Base-by-base conservation (phyloP, 345 rosid genomes). In the Brassica juncea region DNA sequence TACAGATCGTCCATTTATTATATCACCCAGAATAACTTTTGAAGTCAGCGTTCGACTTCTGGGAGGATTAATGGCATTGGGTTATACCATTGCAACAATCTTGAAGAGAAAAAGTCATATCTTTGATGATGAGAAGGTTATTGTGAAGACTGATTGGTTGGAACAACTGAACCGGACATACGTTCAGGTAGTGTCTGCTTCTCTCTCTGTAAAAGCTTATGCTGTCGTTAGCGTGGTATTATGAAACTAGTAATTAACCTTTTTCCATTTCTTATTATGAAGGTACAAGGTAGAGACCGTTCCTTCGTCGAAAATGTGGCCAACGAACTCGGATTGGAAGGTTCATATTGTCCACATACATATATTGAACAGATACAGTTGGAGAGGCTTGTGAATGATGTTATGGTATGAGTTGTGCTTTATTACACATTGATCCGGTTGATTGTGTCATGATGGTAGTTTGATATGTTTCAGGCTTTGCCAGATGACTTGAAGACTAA, bases 251-350 rank as follows among this genome's bases (percentile, higher is more conserved):
- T 19, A 55, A 37, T 70, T 15, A 70, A 3, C 7, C 4, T 10
- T 64, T 75, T 35, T 27, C 47, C 49, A 60, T 68, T 7, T 82
- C 60, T 37, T 37, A 57, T 42, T 52, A 57, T 77, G 59, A 85
- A 94, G 99, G 99, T 94, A 74, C 99, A 94, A 94, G 99, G 99
- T 49, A 84, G 83, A 86, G 99, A 92, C 77, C 98, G 99, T n/a
- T 68, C 78, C 15, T 86, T 82, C 12, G 92, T 94, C 23, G 86
- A 89, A 81, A 77, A 61, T 76, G 87, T 91, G 34, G 97, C 91
- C 6, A 94, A 90, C 80, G 87, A 88, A 82, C 90, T 95, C 61
- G 93, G 91, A 54, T 82, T 95, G 89, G 99, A 95, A 52, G 94
- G 97, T 69, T 89, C 96, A 60, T 95, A 88, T 83, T 85, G 90